phyloP scores from a whole-genome alignment of 75 land plant species.

The Sequoia sempervirens region DNA sequence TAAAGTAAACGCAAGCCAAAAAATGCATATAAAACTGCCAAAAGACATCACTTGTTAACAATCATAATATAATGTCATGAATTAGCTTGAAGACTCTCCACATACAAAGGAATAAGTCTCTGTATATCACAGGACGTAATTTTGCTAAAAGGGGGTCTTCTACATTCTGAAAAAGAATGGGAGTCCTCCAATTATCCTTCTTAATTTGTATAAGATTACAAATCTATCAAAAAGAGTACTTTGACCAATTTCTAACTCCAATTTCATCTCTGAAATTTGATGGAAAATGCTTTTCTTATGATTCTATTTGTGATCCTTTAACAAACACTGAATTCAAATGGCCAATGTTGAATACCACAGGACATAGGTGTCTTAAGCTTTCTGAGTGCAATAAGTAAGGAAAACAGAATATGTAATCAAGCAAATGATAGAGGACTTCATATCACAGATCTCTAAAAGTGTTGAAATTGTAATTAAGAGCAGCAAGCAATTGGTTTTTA shows the following conservation, averaged over 20 bases:
- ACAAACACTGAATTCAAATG: not conserved
- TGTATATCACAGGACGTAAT: not conserved
- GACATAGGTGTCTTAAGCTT: not conserved
- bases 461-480: not conserved
- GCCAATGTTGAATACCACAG: not conserved
- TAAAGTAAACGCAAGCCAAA: conserved; percentile 94
- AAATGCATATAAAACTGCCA: conserved; percentile 84
- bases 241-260: not conserved
- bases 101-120: not conserved
- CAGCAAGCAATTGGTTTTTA: not conserved
- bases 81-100: not conserved
- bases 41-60: conserved; percentile 5
- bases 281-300: not conserved
- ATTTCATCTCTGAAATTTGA: not conserved
- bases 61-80: not conserved
- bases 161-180: not conserved
- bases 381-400: not conserved
- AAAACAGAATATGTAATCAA: not conserved
- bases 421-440: not conserved
- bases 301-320: not conserved
- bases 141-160: not conserved
- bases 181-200: not conserved
- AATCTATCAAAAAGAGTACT: not conserved
- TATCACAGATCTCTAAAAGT: not conserved
- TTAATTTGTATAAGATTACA: not conserved